A percentile compares a stretch with the other conserved stretches of the same genome.
Evolutionary conservation across 352 stramenopile species (phyloP).

Genomic region (Lagenidium giganteum): DNA sequence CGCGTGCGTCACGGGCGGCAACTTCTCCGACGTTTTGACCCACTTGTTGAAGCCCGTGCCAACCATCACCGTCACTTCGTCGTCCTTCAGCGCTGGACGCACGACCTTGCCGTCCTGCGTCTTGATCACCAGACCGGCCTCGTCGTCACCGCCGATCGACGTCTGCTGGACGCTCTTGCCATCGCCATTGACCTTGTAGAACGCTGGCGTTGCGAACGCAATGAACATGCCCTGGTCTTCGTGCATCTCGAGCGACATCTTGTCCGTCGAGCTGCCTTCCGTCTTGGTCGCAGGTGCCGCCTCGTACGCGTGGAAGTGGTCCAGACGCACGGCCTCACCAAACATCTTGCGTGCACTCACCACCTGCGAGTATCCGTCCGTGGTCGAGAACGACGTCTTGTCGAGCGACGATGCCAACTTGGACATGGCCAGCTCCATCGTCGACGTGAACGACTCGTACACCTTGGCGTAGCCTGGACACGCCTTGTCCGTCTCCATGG

Average conservation of each 20-base stretch:
- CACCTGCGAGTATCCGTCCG: slow-evolving; percentile 22
- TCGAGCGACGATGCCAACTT: slow-evolving; percentile 38
- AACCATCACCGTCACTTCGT: slow-evolving; percentile 56
- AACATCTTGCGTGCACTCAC: slow-evolving; percentile 44
- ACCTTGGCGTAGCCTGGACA: slow-evolving; percentile 28
- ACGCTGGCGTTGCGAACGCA: slow-evolving; percentile 49
- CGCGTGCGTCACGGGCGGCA: slow-evolving; percentile 44
- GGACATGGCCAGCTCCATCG: slow-evolving; percentile 41
- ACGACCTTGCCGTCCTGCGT: slow-evolving; percentile 30
- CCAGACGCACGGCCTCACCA: slow-evolving; percentile 44
- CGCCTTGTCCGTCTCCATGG: slow-evolving; percentile 7
- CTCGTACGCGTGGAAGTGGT: slow-evolving; percentile 66
- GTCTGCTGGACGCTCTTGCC: slow-evolving; percentile 17
- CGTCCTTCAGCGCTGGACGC: slow-evolving; percentile 38
- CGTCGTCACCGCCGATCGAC: slow-evolving; percentile 18
- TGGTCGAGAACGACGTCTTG: slow-evolving; percentile 23
- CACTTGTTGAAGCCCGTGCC: slow-evolving; percentile 51
- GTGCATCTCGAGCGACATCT: slow-evolving; percentile 47
- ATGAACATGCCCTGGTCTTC: slow-evolving; percentile 62
- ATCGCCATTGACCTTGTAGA: slow-evolving; percentile 37
- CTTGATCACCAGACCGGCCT: slow-evolving; percentile 43
- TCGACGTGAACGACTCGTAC: slow-evolving; percentile 32
- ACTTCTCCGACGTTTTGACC: slow-evolving; percentile 25
- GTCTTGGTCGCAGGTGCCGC: slow-evolving; percentile 6
- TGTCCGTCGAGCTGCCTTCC: slow-evolving; percentile 16